Percentiles rank a stretch among this genome's conserved stretches.
Conservation (phyloP, 2,329 filamentous ascomycete species). For the Dendryphion nanum region DNA sequence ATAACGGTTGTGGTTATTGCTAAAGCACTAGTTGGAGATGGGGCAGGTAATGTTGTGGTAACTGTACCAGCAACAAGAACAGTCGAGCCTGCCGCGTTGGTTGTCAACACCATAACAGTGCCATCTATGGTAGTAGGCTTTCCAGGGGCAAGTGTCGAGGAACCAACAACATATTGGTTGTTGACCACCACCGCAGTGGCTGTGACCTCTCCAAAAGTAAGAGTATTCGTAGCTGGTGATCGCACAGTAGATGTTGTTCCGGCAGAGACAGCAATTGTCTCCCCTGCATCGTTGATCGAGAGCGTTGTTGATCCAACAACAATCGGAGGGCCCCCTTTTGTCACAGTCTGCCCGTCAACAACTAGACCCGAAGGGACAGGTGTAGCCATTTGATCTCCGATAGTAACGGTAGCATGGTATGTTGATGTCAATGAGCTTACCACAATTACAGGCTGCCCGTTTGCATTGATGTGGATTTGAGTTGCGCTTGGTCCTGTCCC, state of each 20-base stretch:
- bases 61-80: constrained; percentile 13
- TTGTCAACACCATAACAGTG: constrained; percentile 10
- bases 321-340: constrained; percentile 5
- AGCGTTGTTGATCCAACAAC: constrained; percentile 6
- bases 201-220: constrained; percentile 7
- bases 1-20: constrained; percentile 11
- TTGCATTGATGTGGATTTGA: constrained; percentile 7
- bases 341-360: constrained; percentile 5
- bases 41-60: constrained; percentile 13
- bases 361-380: constrained; percentile 2
- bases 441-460: constrained; percentile 8
- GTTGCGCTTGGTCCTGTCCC: constrained; percentile 6
- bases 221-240: constrained; percentile 1
- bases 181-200: constrained; percentile 6
- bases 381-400: constrained; percentile 3
- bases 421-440: constrained; percentile 8
- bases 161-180: constrained; percentile 9
- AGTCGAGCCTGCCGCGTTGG: constrained; percentile 11
- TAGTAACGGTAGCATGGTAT: background rate
- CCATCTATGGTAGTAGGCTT: constrained; percentile 13
- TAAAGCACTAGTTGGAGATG: background rate
- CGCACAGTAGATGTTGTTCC: constrained; percentile 5
- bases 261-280: constrained; percentile 7
- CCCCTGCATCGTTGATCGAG: constrained; percentile 6
- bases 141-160: constrained; percentile 9